Evolutionary conservation across 192 early-diverging fungal species (phyloP), one percentile per base, ranked within the genome.

Genomic region (Rhizophagus prolifer): DNA sequence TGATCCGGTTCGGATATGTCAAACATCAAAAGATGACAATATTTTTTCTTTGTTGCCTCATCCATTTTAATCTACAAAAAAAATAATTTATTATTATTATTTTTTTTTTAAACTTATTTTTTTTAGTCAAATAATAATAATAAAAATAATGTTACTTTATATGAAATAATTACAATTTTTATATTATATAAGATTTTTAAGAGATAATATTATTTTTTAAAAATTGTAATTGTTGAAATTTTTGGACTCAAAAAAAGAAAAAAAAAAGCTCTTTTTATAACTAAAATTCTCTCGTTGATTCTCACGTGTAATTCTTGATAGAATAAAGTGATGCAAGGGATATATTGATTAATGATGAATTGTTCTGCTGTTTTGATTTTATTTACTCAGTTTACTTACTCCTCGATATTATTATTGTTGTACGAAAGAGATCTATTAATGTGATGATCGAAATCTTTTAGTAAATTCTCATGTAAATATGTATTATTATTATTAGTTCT

Each of bases 21-120:
- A 61, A 73, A 73, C 71, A 73, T 73, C 13, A 73, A 60, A 36
- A 73, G 58, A 21, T 60, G 47, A 73, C 71, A 73, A 73, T 60
- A 60, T 38, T 73, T 73, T 60, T 38, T 73, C 8, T 59, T 73
- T 3, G 71, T 46, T 2, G 28, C 71, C 21, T 73, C 71, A 58
- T 73, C 58, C 71, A 73, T 73, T 73, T 73, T 26, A 28, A 50
- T 34, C 19, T 31, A 14, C 8, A 66, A 34, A 16, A 21, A 34
- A 34, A 31, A 65, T 19, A 34, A 31, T 38, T 38, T 38, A 7
- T 38, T 38, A 7, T 36, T 36, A 4, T 36, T 36, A 4, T 36
- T 36, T 5, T 36, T 36, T 5, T 36, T 4, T 38, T 38, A 6
- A 38, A 38, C 36, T 38, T 38, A 38, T 38, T 38, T 38, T 38